Percentiles rank a stretch among this genome's conserved stretches.
These are phyloP conservation scores for Leptographium procerum DNA, from an alignment of 2,329 filamentous ascomycete genomes.

Conservation along the genomic window DNA sequence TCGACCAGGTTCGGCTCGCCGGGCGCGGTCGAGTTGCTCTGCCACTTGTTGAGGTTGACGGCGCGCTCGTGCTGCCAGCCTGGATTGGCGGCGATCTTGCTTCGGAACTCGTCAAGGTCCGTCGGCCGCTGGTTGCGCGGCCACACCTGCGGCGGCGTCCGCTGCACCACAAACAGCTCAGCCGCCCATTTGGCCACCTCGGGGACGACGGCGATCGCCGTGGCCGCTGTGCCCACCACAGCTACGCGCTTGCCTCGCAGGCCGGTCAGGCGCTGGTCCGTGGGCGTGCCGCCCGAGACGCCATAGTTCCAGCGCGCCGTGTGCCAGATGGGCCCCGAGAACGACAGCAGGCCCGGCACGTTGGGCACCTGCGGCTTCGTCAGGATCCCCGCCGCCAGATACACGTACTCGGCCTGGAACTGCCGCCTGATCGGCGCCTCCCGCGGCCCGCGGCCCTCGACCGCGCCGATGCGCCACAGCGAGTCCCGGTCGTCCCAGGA, in stretches of 20 bases:
- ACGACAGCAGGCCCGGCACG: constrained; percentile 41
- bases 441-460: constrained; percentile 6
- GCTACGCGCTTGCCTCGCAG: constrained; percentile 34
- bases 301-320: constrained; percentile 44
- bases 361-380: constrained; percentile 33
- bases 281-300: constrained; percentile 23
- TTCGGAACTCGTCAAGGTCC: constrained; percentile 25
- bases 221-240: too few relatives aligned
- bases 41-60: constrained; percentile 29
- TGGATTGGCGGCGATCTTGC: constrained; percentile 17
- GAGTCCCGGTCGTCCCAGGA: constrained; percentile 27
- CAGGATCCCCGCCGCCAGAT: constrained; percentile 27
- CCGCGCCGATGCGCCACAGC: constrained; percentile 16
- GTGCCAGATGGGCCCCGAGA: constrained; percentile 49
- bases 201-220: constrained; percentile 37
- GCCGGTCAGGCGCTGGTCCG: constrained; percentile 28
- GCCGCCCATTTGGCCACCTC: constrained; percentile 33
- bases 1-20: constrained; percentile 29
- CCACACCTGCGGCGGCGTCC: constrained; percentile 35
- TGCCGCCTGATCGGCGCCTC: not conserved
- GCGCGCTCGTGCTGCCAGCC: constrained; percentile 40
- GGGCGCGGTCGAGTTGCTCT: constrained; percentile 23
- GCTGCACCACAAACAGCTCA: constrained; percentile 44
- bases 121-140: constrained; percentile 27
- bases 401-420: constrained; percentile 27